Conservation (phyloP, 2,329 filamentous ascomycete genomes). For the Pochonia chlamydosporia region DNA sequence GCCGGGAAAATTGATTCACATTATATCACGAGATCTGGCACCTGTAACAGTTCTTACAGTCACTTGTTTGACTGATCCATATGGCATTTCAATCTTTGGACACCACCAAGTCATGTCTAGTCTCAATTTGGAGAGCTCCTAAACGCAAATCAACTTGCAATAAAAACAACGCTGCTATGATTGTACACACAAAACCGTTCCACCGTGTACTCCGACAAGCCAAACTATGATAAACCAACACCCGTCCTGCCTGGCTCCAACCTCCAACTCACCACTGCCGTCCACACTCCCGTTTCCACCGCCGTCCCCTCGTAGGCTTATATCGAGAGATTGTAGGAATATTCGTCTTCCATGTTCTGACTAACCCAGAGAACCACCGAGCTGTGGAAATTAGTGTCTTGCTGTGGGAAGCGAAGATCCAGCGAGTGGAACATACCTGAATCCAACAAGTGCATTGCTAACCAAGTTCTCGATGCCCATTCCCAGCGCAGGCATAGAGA, state of each 20-base stretch:
- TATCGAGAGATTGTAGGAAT: constrained; percentile 61
- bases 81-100: no score
- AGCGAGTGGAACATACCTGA: constrained; percentile 39
- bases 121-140: neutral
- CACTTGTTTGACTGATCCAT: no score
- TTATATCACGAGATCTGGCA: no score
- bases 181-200: neutral
- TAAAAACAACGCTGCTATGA: neutral
- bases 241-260: neutral
- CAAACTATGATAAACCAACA: neutral
- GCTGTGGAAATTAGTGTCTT: constrained; percentile 27
- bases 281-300: no score
- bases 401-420: neutral
- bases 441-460: constrained; percentile 56
- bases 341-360: constrained; percentile 70
- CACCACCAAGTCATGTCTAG: neutral
- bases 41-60: no score
- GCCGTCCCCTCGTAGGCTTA: no score
- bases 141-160: neutral
- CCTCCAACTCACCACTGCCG: no score
- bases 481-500: constrained; percentile 53
- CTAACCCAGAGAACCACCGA: constrained; percentile 62
- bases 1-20: no score
- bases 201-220: neutral
- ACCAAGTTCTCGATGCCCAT: constrained; percentile 65